These are phyloP conservation scores for Xylaria curta DNA, from an alignment of 495 filamentous ascomycete species.

Conservation along the genomic window DNA sequence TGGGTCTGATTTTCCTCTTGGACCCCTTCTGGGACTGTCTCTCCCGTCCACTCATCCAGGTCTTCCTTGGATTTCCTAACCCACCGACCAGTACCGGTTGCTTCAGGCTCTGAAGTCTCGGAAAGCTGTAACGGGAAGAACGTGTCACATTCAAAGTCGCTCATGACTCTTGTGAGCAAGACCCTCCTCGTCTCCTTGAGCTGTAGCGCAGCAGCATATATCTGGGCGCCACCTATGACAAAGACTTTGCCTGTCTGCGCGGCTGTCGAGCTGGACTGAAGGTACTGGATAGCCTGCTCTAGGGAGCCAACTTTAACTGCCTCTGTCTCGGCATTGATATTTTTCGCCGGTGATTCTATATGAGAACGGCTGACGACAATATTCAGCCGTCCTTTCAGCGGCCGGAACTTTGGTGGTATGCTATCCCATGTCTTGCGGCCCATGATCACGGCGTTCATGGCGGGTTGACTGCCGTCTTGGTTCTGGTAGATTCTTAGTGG, in stretches of 20 bases:
- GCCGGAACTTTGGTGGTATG: conserved; percentile 78
- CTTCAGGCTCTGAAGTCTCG: conserved; percentile 30
- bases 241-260: conserved; percentile 62
- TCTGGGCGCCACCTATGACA: conserved; percentile 88
- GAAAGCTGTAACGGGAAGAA: conserved; percentile 73
- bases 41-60: conserved; percentile 63
- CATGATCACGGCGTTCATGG: conserved; percentile 87
- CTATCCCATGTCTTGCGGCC: conserved; percentile 94
- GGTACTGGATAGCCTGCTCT: conserved; percentile 56
- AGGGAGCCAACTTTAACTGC: conserved; percentile 52
- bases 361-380: conserved; percentile 72
- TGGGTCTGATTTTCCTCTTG: conserved; percentile 62
- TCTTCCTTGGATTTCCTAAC: conserved; percentile 52
- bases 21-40: conserved; percentile 57
- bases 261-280: conserved; percentile 37
- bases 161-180: conserved; percentile 66
- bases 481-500: conserved; percentile 14
- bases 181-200: conserved; percentile 57
- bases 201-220: conserved; percentile 74
- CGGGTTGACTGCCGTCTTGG: conserved; percentile 27
- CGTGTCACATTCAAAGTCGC: conserved; percentile 85
- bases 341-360: conserved; percentile 1
- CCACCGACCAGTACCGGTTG: conserved; percentile 46
- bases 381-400: conserved; percentile 77
- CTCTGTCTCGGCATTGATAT: conserved; percentile 23